phyloP scores from a whole-genome alignment of 208 protist species.

The Phytomonas sp. region DNA sequence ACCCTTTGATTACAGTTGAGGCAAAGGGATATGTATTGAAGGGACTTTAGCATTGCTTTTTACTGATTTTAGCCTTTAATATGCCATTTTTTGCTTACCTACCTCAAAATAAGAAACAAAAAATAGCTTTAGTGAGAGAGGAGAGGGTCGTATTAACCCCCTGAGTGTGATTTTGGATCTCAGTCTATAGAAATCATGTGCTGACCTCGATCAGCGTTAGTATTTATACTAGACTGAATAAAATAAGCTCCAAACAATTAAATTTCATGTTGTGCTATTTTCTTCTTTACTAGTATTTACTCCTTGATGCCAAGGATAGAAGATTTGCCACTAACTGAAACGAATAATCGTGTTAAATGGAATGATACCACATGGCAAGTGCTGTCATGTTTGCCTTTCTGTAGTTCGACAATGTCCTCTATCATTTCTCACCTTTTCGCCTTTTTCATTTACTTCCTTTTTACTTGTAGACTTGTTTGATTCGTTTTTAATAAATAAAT shows the following conservation, averaged over 20 bases:
- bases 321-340: background rate
- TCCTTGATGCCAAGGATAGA: background rate
- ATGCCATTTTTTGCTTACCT: background rate
- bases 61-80: background rate
- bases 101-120: background rate
- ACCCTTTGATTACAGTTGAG: background rate
- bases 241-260: background rate
- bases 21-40: background rate
- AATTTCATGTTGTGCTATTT: conserved; percentile 7
- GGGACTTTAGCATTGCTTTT: background rate
- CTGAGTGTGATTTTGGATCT: background rate
- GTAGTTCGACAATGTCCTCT: conserved; percentile 2
- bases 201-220: background rate
- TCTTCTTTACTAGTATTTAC: background rate
- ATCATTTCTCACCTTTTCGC: background rate
- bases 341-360: background rate
- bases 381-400: conserved; percentile 4
- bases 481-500: conserved; percentile 10
- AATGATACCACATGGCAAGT: background rate
- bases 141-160: background rate
- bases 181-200: background rate
- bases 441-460: conserved; percentile 1
- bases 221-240: background rate
- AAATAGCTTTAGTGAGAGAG: background rate
- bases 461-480: conserved; percentile 2